These are phyloP conservation scores for Saururus chinensis DNA, from an alignment of 164 flowering plant genomes.

Conservation along the genomic window DNA sequence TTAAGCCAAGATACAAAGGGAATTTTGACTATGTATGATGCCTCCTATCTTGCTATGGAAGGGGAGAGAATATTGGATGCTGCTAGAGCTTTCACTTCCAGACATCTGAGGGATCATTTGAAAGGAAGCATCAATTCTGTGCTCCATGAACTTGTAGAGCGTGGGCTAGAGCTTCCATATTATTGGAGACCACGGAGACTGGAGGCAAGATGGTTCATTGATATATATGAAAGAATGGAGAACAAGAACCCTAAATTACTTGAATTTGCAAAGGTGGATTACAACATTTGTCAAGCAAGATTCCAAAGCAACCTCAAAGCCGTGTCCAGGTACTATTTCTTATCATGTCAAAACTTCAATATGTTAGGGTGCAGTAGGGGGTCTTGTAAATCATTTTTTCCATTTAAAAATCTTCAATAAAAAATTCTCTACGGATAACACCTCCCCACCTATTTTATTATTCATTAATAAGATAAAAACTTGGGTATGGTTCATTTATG, in stretches of 20 bases:
- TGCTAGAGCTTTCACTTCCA: slow-evolving; percentile 16
- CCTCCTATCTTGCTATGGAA: slow-evolving; percentile 21
- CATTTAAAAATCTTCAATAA: background rate
- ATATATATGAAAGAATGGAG: slow-evolving; percentile 6
- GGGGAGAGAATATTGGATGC: slow-evolving; percentile 23
- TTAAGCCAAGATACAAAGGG: slow-evolving; percentile 13
- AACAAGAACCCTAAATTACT: slow-evolving; percentile 11
- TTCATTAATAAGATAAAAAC: too few relatives aligned
- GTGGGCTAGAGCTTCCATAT: slow-evolving; percentile 24
- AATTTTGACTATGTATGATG: slow-evolving; percentile 30
- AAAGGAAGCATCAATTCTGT: slow-evolving; percentile 1
- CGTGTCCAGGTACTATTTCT: slow-evolving; percentile 17
- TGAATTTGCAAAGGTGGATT: slow-evolving; percentile 22
- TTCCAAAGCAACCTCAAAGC: slow-evolving; percentile 23
- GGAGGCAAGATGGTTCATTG: slow-evolving; percentile 29
- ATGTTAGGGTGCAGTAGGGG: too few relatives aligned
- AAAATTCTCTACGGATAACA: too few relatives aligned
- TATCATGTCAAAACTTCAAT: background rate
- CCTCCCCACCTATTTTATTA: too few relatives aligned
- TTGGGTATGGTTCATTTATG: too few relatives aligned
- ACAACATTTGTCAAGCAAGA: slow-evolving; percentile 17
- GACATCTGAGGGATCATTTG: slow-evolving; percentile 5
- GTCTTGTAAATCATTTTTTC: background rate
- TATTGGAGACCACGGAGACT: slow-evolving; percentile 28
- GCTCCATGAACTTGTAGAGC: slow-evolving; percentile 9